Evolutionary conservation across 225 moss, liverwort and hornwort species (phyloP), one percentile per base, ranked within the genome.

Genomic region (Pseudoscleropodium purum): DNA sequence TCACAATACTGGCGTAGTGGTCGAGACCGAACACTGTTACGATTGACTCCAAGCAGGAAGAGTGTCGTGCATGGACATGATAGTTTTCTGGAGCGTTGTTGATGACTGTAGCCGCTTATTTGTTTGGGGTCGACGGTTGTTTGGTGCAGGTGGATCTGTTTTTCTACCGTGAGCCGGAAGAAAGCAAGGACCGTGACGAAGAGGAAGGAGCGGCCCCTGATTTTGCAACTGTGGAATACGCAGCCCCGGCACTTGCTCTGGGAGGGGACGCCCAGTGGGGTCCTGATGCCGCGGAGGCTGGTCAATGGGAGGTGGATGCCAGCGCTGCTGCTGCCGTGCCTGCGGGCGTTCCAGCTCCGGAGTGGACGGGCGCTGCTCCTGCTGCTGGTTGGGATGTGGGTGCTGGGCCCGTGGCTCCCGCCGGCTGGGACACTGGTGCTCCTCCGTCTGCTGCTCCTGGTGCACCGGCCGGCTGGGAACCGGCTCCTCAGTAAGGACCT

Each of bases 121-220:
- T 14, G 66, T 80, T 57, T 27, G 60, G 34, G 9, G n/a, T 74
- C 10, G 26, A 26, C 16, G 75, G 19, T 82, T 51, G 24, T 10
- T 84, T 49, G 51, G 29, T 87, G 67, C 52, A 91, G 91, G 91
- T 91, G 84, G 89, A 91, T 84, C 87, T 89, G 60, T 91, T 91
- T 60, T 91, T 91, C 84, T 91, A 91, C 45, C 79, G 89, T 13
- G 91, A 91, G 84, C 91, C 89, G 0, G 91, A 91, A 81, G 91
- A 91, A 60, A 87, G 79, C 67, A 91, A 91, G 89, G 91, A 91
- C 51, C 91, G 89, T 16, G 91, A 89, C 61, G 91, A 91, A 36
- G 91, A 91, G 87, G 91, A 91, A 81, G 91, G 89, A 80, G 91
- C 91, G 1, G 87, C 91, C 34, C 89, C 89, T 15, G 91, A 91